Percentiles rank a stretch among this genome's conserved stretches.
These are phyloP conservation scores for Ophiocordyceps australis DNA, from an alignment of 2,329 filamentous ascomycete species.

Conservation along the genomic window DNA sequence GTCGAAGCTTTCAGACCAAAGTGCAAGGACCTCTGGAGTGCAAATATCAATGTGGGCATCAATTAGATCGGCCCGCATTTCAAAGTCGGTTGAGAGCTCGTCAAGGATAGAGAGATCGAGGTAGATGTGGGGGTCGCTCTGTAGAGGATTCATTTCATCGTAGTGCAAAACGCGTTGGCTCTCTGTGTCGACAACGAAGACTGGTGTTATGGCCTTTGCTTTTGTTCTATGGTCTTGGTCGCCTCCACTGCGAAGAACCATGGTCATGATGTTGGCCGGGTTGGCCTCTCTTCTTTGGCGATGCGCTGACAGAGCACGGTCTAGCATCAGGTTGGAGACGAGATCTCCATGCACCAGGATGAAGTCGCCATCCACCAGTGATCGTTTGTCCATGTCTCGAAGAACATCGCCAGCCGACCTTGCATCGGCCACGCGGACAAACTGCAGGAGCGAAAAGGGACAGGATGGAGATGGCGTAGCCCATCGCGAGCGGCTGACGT, in stretches of 20 bases:
- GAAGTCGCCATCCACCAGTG: conserved; percentile 78
- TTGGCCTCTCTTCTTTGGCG: conserved; percentile 63
- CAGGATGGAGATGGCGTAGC: conserved; percentile 36
- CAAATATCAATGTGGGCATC: conserved; percentile 96
- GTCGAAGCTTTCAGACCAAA: conserved; percentile 97
- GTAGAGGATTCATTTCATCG: conserved; percentile 65
- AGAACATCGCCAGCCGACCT: conserved; percentile 85
- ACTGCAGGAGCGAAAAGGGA: conserved; percentile 64
- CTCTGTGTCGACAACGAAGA: conserved; percentile 72
- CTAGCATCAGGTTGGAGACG: conserved; percentile 77
- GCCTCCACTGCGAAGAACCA: conserved; percentile 69
- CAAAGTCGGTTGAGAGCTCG: conserved; percentile 51
- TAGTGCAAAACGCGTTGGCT: conserved; percentile 81
- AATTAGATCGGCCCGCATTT: conserved; percentile 72
- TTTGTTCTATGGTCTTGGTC: conserved; percentile 56
- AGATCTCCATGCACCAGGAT: conserved; percentile 84
- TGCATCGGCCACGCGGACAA: conserved; percentile 70
- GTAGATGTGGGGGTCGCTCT: conserved; percentile 44
- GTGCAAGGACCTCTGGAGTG: conserved; percentile 80
- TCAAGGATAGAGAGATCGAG: conserved; percentile 69
- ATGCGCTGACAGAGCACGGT: conserved; percentile 59
- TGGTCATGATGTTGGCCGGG: conserved; percentile 95
- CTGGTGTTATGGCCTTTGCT: conserved; percentile 52
- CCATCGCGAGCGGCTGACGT: conserved; percentile 62
- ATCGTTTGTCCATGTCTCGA: conserved; percentile 76